phyloP scores from a whole-genome alignment of 176 grass and related monocot species.

The Otatea glauca region DNA sequence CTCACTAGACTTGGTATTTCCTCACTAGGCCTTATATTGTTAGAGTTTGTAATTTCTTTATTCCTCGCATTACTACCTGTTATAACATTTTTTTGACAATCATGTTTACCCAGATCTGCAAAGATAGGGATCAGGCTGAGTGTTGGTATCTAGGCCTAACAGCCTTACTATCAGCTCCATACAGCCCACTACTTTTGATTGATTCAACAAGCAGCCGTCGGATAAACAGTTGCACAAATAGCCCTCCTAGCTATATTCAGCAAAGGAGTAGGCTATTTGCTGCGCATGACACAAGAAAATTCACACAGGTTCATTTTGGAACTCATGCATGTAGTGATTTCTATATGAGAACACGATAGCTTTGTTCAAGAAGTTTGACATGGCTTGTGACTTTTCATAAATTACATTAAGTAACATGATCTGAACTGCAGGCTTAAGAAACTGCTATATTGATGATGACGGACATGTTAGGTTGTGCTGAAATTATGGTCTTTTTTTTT shows the following conservation, averaged over 20 bases:
- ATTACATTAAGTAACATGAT: slow-evolving; percentile 25
- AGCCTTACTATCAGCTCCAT: slow-evolving; percentile 57
- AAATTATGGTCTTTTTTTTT: slow-evolving; percentile 27
- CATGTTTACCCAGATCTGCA: slow-evolving; percentile 70
- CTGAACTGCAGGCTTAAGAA: not conserved
- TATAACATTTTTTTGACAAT: slow-evolving; percentile 24
- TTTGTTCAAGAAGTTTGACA: slow-evolving; percentile 4
- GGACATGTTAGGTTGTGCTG: slow-evolving; percentile 3
- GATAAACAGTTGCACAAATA: slow-evolving; percentile 76
- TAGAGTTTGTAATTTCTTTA: slow-evolving; percentile 24
- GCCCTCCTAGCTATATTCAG: slow-evolving; percentile 73
- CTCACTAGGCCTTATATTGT: slow-evolving; percentile 34
- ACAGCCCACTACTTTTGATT: slow-evolving; percentile 62
- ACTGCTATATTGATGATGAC: not conserved
- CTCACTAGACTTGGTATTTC: slow-evolving; percentile 91
- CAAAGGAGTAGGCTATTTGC: slow-evolving; percentile 67
- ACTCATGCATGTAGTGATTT: slow-evolving; percentile 16
- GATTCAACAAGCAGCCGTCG: slow-evolving; percentile 60
- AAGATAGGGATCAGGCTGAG: slow-evolving; percentile 88
- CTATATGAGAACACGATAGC: not conserved
- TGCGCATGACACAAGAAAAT: slow-evolving; percentile 60
- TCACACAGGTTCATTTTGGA: slow-evolving; percentile 72
- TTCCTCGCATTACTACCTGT: not conserved
- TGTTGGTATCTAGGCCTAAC: slow-evolving; percentile 79
- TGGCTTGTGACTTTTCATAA: slow-evolving; percentile 5